Percentiles rank a stretch among this genome's conserved stretches.
These are phyloP conservation scores for Pichia eremophila DNA, from an alignment of 805 yeast genomes.

Conservation along the genomic window DNA sequence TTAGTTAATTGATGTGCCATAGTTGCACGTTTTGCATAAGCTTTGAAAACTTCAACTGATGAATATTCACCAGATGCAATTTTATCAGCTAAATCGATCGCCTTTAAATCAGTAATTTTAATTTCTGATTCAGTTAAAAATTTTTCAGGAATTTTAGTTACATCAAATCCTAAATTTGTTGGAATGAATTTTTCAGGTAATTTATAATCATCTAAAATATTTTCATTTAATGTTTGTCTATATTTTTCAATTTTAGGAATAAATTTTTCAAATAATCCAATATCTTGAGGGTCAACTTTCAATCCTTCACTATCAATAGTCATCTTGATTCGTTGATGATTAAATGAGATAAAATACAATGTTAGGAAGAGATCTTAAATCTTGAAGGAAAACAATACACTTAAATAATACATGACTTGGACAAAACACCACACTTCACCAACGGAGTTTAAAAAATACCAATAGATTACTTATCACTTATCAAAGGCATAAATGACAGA, in stretches of 20 bases:
- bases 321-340: slow-evolving; percentile 11
- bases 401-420: no score
- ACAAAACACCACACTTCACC: no score
- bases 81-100: slow-evolving; percentile 23
- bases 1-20: slow-evolving; percentile 42
- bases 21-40: slow-evolving; percentile 39
- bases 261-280: slow-evolving; percentile 17
- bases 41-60: slow-evolving; percentile 35
- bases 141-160: slow-evolving; percentile 22
- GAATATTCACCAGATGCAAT: slow-evolving; percentile 32
- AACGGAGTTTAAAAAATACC: no score
- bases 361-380: no score
- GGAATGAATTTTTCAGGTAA: slow-evolving; percentile 12
- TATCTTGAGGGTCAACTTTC: slow-evolving; percentile 2
- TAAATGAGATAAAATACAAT: no score
- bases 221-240: slow-evolving; percentile 16
- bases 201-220: slow-evolving; percentile 16
- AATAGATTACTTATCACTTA: no score
- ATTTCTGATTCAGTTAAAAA: slow-evolving; percentile 29
- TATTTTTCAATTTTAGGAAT: slow-evolving; percentile 28
- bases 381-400: no score
- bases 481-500: no score
- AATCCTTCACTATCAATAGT: neutral
- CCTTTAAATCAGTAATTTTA: slow-evolving; percentile 35
- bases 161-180: slow-evolving; percentile 18